Evolutionary conservation across 805 yeast species (phyloP), one percentile per base, ranked within the genome.

Genomic region (Yamadazyma paraphyllophila): DNA sequence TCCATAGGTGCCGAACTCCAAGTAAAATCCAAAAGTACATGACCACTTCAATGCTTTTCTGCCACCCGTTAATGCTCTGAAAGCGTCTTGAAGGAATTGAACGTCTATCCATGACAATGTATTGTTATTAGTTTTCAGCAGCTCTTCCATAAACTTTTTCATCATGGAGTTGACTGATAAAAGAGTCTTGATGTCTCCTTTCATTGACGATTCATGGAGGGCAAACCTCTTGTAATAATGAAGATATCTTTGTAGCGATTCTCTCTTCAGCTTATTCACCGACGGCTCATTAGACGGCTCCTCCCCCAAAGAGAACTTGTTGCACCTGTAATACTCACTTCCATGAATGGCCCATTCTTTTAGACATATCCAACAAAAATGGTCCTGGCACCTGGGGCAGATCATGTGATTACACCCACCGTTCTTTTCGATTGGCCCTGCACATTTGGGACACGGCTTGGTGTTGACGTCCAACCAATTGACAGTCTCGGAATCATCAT

Each of bases 361-460:
- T 50, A 80, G 61, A 64, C 99, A 94, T 33, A 91, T 81, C 99
- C 99, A 94, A 64, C 99, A 94, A 60, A 90, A 94, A 60, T 91
- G 88, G 61, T 79, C 66, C 10, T 62, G 59, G 63, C 99, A 94
- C 47, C 81, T 83, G 3, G 78, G 71, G 63, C 99, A 94, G 1
- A 82, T 77, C 96, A 94, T 92, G 66, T 94, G 99, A 65, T 92
- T 92, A 67, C 99, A 94, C 0, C 99, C 99, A 16, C 97, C 98
- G 60, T 86, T 86, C 57, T 92, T 90, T 60, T 94, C 97, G 51
- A 92, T 94, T 25, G 81, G 71, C 1, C 89, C 70, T 8, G 69
- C 68, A 68, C 99, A 94, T 57, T 80, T 79, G 0, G 97, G 96
- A 63, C 99, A 94, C 37, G 79, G 78, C 54, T 88, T 84, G 1